Base-by-base conservation (phyloP, 345 rosid species). In the Noccaea caerulescens region DNA sequence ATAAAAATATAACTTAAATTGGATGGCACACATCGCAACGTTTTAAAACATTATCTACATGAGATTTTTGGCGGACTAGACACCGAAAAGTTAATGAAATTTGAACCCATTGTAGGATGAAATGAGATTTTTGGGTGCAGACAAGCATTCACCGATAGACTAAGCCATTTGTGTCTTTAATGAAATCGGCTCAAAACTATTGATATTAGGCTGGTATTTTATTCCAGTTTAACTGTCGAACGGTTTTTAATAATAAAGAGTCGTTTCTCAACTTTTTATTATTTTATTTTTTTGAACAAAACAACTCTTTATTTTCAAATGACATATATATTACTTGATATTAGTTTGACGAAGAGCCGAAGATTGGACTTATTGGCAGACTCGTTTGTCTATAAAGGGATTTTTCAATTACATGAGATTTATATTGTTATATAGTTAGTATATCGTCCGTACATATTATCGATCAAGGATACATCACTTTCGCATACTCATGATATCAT, bases 11-110 rank as follows among this genome's bases (percentile, higher is more conserved):
- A 27, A 27, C 3, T 27, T 27, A 3, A 27, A 27, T 27, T 27
- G 7, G 13, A 32, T 58, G 72, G 72, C 77, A 73, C 77, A 50
- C 77, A 66, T 32, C 20, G 62, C 72, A 66, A 73, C 16, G 44
- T 12, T 49, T 49, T 8, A 8, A 43, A 20, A 73, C 3, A 27
- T 66, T 58, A 66, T 58, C 72, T 41, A n/a, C 5, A 9, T 0
- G 8, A 58, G 6, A 41, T 10, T 10, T 61, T 72, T 72, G 53
- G 37, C 52, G 8, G 27, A 46, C 10, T 27, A 46, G 65, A 8
- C 43, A 41, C 14, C 14, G 7, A 57, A 20, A 55, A 37, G 7
- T 55, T 13, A 37, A 45, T 55, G 33, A 63, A 72, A 55, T 63
- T 46, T 64, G 71, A 72, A 73, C 16, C 10, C 52, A 50, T 49